phyloP scores from a whole-genome alignment of 1,284 basidiomycete genomes.

The Cryptococcus sp. region DNA sequence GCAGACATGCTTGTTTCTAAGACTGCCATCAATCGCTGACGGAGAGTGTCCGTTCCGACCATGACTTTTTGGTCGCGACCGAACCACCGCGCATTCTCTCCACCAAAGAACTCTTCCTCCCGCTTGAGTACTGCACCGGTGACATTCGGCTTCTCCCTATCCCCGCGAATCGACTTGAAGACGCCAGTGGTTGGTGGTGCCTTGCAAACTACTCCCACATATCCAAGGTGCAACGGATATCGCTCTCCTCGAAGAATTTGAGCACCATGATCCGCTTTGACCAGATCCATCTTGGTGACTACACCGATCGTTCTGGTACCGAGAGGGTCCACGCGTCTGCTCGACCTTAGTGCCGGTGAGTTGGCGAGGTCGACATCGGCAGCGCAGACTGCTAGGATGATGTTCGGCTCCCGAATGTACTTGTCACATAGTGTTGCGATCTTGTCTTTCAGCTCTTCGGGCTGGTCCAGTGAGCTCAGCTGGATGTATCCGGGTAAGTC shows the following conservation, averaged over 20 bases:
- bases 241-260: slow-evolving; percentile 82
- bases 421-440: slow-evolving; percentile 87
- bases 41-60: slow-evolving; percentile 87
- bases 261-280: slow-evolving; percentile 80
- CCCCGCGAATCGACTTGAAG: slow-evolving; percentile 42
- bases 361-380: slow-evolving; percentile 99
- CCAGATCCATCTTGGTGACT: slow-evolving; percentile 98
- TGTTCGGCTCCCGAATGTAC: slow-evolving; percentile 97
- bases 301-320: slow-evolving; percentile 96
- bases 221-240: slow-evolving; percentile 96
- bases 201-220: slow-evolving; percentile 96
- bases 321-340: slow-evolving; percentile 89
- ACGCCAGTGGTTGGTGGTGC: slow-evolving; percentile 56
- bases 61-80: slow-evolving; percentile 59
- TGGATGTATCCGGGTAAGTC: slow-evolving; percentile 98
- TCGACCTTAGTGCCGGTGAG: slow-evolving; percentile 90
- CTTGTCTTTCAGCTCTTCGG: slow-evolving; percentile 90
- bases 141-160: slow-evolving; percentile 50
- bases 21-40: slow-evolving; percentile 89
- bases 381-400: slow-evolving; percentile 95
- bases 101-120: slow-evolving; percentile 80
- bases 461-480: slow-evolving; percentile 92
- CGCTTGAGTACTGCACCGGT: slow-evolving; percentile 64
- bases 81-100: slow-evolving; percentile 64
- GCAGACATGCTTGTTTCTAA: slow-evolving; percentile 96